Evolutionary conservation across 352 stramenopile species (phyloP).

Genomic region (Phytophthora litchii): DNA sequence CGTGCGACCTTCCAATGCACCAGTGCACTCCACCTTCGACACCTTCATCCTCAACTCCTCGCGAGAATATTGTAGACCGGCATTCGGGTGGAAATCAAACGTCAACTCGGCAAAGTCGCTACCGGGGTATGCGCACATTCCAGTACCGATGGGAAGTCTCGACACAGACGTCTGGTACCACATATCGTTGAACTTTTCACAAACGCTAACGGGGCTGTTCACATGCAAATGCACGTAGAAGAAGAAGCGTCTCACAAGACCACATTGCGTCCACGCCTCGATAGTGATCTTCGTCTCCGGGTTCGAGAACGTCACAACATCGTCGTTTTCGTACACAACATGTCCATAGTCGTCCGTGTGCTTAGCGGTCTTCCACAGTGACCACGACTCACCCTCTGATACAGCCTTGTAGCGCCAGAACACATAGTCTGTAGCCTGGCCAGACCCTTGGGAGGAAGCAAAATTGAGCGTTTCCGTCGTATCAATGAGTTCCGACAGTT

Average conservation of each 20-base stretch:
- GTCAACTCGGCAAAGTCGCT: conserved; percentile 74
- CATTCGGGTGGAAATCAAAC: conserved; percentile 64
- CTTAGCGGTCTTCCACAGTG: conserved; percentile 46
- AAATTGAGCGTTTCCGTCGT: conserved; percentile 33
- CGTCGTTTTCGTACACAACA: conserved; percentile 22
- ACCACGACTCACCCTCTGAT: conserved; percentile 41
- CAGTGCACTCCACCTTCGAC: conserved; percentile 46
- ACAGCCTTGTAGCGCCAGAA: conserved; percentile 71
- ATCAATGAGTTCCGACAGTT: conserved; percentile 48
- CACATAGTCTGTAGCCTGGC: conserved; percentile 45
- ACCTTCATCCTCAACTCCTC: conserved; percentile 46
- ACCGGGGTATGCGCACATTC: conserved; percentile 56
- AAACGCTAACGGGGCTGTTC: conserved; percentile 51
- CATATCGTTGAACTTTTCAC: conserved; percentile 63
- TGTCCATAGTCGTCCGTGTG: conserved; percentile 8
- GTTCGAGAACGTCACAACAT: conserved; percentile 41
- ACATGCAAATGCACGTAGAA: conserved; percentile 63
- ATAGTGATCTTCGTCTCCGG: conserved; percentile 55
- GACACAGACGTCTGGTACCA: conserved; percentile 65
- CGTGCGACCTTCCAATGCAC: conserved; percentile 38
- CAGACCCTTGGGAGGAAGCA: not conserved
- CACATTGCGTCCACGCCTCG: conserved; percentile 69
- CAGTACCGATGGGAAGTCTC: conserved; percentile 31
- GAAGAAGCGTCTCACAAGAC: conserved; percentile 45
- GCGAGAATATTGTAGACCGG: conserved; percentile 43